phyloP scores from a whole-genome alignment of 257 asterid genomes.

The Cruciata laevipes region DNA sequence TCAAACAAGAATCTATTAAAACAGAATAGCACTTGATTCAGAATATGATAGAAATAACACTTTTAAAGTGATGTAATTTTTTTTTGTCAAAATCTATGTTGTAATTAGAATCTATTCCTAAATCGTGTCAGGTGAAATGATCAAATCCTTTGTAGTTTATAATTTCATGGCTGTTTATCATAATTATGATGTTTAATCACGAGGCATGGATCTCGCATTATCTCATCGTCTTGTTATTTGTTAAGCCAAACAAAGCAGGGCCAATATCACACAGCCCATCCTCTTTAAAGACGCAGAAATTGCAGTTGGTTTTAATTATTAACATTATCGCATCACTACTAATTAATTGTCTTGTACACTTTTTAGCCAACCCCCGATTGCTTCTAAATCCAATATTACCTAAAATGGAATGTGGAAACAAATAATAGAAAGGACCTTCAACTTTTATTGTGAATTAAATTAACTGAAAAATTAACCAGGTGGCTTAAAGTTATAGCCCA shows the following conservation, averaged over 20 bases:
- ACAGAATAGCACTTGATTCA: too few species aligned
- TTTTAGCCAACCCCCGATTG: not conserved
- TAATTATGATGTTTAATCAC: not conserved
- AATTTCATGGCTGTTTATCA: not conserved
- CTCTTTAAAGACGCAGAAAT: conserved; percentile 1
- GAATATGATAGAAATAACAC: too few species aligned
- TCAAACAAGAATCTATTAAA: too few species aligned
- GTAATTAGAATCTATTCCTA: not conserved
- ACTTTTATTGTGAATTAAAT: not conserved
- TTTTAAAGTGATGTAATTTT: too few species aligned
- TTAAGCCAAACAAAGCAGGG: not conserved
- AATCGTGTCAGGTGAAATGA: not conserved
- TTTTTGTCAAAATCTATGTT: too few species aligned
- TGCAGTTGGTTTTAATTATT: not conserved
- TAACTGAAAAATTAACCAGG: not conserved
- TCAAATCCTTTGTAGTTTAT: not conserved
- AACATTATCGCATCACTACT: not conserved
- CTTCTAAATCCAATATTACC: not conserved
- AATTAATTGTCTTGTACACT: not conserved
- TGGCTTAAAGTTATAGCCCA: not conserved
- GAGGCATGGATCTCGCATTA: not conserved
- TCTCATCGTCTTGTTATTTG: not conserved
- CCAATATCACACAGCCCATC: not conserved
- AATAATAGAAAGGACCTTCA: not conserved
- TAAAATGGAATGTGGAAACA: not conserved